Conservation (phyloP, 306 rosid genomes). For the Arachis hypogaea region DNA sequence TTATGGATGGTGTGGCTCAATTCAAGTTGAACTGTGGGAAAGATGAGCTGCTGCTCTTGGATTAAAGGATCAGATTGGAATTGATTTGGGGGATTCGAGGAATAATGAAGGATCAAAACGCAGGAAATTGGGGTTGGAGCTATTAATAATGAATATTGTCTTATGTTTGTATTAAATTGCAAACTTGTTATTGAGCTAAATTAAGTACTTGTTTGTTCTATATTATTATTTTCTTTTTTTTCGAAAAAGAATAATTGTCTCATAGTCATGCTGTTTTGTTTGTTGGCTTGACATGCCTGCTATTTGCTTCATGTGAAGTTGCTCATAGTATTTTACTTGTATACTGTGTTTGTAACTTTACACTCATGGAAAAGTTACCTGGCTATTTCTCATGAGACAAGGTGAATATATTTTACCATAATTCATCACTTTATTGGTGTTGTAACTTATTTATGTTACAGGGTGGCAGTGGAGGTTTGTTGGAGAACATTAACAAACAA, state of each 20-base stretch:
- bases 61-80: slow-evolving; percentile 6
- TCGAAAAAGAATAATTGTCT: slow-evolving; percentile 6
- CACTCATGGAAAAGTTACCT: slow-evolving; percentile 1
- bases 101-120: slow-evolving; percentile 27
- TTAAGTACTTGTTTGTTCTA: too few relatives aligned
- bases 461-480: slow-evolving; percentile 44
- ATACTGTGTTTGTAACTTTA: slow-evolving; percentile 22
- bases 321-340: background rate
- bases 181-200: background rate
- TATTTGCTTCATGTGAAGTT: slow-evolving; percentile 19
- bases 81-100: slow-evolving; percentile 18
- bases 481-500: slow-evolving; percentile 39
- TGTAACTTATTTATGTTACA: slow-evolving; percentile 42
- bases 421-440: slow-evolving; percentile 31
- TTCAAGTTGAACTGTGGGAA: slow-evolving; percentile 10
- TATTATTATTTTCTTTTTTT: background rate
- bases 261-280: slow-evolving; percentile 26
- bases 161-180: slow-evolving; percentile 7
- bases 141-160: background rate
- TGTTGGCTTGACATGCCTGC: slow-evolving; percentile 24
- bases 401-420: slow-evolving; percentile 10
- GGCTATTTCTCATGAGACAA: slow-evolving; percentile 24
- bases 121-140: slow-evolving; percentile 7
- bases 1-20: slow-evolving; percentile 7
- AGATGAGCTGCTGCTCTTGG: background rate